Base-by-base conservation (phyloP, 768 basidiomycete species). In the Phylloporus arenicola region DNA sequence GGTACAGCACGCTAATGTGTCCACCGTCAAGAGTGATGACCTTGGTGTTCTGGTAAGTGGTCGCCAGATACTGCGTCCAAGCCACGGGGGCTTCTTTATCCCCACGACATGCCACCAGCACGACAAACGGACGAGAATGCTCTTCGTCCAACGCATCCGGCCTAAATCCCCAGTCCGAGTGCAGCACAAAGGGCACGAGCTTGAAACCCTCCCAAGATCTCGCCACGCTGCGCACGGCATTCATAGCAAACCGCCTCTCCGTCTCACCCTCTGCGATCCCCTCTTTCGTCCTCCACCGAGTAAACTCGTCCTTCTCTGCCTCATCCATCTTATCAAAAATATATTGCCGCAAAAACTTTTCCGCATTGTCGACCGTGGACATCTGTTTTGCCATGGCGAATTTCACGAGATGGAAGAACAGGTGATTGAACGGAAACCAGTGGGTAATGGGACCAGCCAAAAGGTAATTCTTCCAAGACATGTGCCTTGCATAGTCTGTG, bases 131-230 rank as follows among this genome's bases (percentile, higher is more conserved):
- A 31, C 60, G 63, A 46, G 70, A 65, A 55, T 79, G 75, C 20
- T 69, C 72, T 25, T 72, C 75, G 51, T 80, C 75, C 44, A 80
- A 63, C 4, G 56, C 55, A 33, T 68, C 63, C 3, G 75, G 75
- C 13, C 54, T 55, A 54, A 74, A 79, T 6, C 72, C 79, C 79
- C 81, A 83, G 48, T 75, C 75, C 14, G 74, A 71, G 41, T 81
- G 76, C 45, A 76, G 63, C 25, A 78, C 61, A 27, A 64, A 55
- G 7, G 72, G 48, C 46, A 71, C 56, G 41, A 75, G 74, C 50
- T 73, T 64, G 56, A 80, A 79, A 1, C 81, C 82, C 38, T 69
- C 74, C 79, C 79, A 80, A 42, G 76, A 68, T 29, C 61, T 71
- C 17, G 70, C 66, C 8, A 80, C 75, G 57, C 81, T 82, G 50